These are phyloP conservation scores for Penicillium pulvis DNA, from an alignment of 495 filamentous ascomycete species.

Conservation along the genomic window DNA sequence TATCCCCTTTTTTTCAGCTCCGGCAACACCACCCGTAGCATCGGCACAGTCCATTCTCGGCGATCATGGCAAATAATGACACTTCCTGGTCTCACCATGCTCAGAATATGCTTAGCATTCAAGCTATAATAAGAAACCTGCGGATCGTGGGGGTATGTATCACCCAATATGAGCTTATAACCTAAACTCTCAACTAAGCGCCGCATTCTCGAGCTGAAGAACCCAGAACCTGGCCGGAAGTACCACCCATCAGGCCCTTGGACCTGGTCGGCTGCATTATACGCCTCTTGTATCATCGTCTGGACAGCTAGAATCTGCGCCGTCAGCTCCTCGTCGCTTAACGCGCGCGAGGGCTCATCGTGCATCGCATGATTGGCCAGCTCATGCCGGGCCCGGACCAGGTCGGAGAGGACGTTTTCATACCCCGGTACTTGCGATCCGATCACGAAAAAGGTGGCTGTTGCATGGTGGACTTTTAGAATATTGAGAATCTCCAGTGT, in stretches of 20 bases:
- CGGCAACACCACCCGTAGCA: constrained; percentile 70
- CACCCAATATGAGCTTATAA: constrained; percentile 71
- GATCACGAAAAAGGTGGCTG: constrained; percentile 79
- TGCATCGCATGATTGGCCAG: constrained; percentile 84
- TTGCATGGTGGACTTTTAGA: constrained; percentile 57
- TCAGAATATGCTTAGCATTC: constrained; percentile 79
- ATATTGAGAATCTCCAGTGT: constrained; percentile 70
- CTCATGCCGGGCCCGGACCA: constrained; percentile 68
- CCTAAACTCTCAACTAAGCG: constrained; percentile 54
- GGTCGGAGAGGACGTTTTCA: constrained; percentile 58
- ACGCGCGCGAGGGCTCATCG: constrained; percentile 67
- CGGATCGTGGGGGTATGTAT: constrained; percentile 85
- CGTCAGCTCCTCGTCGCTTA: constrained; percentile 36
- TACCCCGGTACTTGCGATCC: constrained; percentile 68
- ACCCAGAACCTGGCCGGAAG: constrained; percentile 80
- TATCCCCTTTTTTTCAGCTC: constrained; percentile 70
- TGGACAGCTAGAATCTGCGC: constrained; percentile 47
- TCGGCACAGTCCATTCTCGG: constrained; percentile 74
- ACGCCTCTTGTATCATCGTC: constrained; percentile 54
- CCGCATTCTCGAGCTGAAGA: constrained; percentile 71
- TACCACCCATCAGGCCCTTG: constrained; percentile 51
- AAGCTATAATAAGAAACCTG: constrained; percentile 66
- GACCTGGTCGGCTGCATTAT: constrained; percentile 39
- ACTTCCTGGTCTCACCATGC: constrained; percentile 72
- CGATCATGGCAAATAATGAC: constrained; percentile 85